These are phyloP conservation scores for Takashimella koratensis DNA, from an alignment of 1,284 basidiomycete genomes.

Conservation along the genomic window DNA sequence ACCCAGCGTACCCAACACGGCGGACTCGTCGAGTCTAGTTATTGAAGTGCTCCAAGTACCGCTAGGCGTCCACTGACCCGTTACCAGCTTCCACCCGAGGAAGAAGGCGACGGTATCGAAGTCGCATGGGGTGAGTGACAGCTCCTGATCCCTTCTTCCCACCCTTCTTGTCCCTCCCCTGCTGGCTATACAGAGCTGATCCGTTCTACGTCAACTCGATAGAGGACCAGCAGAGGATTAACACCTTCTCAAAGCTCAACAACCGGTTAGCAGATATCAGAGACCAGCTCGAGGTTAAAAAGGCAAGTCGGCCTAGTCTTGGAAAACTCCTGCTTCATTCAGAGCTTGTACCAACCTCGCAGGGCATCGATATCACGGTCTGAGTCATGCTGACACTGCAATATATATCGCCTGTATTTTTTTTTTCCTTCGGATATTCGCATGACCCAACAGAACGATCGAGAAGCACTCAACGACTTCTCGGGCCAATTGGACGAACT, in stretches of 20 bases:
- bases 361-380: no score
- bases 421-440: no score
- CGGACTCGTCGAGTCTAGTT: no score
- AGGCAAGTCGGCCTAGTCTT: slow-evolving; percentile 53
- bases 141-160: not conserved
- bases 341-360: no score
- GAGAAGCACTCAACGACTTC: slow-evolving; percentile 87
- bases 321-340: not conserved
- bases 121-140: slow-evolving; percentile 80
- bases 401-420: no score
- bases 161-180: not conserved
- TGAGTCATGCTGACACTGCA: no score
- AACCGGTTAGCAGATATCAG: slow-evolving; percentile 67
- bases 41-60: no score
- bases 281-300: slow-evolving; percentile 66
- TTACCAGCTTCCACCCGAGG: slow-evolving; percentile 59
- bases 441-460: slow-evolving; percentile 75
- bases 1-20: not conserved
- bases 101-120: slow-evolving; percentile 71
- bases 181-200: slow-evolving; percentile 1
- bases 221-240: slow-evolving; percentile 95
- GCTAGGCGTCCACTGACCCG: not conserved
- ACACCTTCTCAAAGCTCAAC: slow-evolving; percentile 88
- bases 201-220: slow-evolving; percentile 1
- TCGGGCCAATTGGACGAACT: slow-evolving; percentile 62